Evolutionary conservation across 148 eudicot species (phyloP), one percentile per base, ranked within the genome.

Genomic region (Diospyros kaki): DNA sequence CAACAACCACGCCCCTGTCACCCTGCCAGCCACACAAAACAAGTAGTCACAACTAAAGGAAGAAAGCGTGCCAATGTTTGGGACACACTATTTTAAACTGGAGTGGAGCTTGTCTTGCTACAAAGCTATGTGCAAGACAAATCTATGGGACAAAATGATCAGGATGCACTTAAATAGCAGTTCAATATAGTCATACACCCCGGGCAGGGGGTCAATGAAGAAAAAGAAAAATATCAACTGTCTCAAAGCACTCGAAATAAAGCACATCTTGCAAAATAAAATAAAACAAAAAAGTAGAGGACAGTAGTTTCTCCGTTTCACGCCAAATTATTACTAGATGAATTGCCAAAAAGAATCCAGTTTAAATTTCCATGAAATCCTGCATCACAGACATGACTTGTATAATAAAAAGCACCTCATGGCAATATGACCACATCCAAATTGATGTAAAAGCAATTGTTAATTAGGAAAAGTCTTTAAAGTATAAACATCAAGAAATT

Each of bases 1-100:
- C 70, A 71, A 82, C 75, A 28, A 72, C 66, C 70, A 64, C 13
- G 72, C 75, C 74, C 60, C 58, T 69, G 39, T 80, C 73, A 38
- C 73, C 90, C 93, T 91, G 91, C 77, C 53, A 85, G 73, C 62
- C 60, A 73, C 50, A 69, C 44, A 17, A 39, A 58, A 72, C 58
- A 65, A 66, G 2, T 8, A 17, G 46, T 71, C 64, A 28, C 42
- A 68, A 68, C 39, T 43, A 45, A 48, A 58, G 48, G 43, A 74
- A 61, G 56, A 54, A 53, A 50, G 3, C 4, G 40, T 28, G 38
- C 18, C 69, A 15, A 40, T 61, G 46, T 39, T 14, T 55, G 4
- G 14, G 4, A 61, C 28, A 4, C n/a, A 3, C 55, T 48, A 13
- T 1, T 61, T 62, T 69, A 55, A 66, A 28, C 28, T 28, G 28